Conservation (phyloP, 257 asterid genomes). For the Gardenia jasminoides region DNA sequence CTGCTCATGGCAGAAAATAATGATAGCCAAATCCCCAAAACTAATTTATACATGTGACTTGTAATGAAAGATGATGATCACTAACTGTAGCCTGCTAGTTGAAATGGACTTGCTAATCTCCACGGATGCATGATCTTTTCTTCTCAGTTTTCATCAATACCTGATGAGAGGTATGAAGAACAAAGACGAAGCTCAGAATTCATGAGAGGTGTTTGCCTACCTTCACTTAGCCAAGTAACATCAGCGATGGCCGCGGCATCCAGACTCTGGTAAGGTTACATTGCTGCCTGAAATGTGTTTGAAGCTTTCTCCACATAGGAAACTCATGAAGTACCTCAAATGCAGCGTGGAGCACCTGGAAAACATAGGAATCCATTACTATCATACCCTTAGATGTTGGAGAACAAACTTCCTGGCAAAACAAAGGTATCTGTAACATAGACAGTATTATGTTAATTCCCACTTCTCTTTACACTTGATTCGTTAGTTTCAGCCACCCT, state of each 20-base stretch:
- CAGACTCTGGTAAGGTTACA: constrained; percentile 55
- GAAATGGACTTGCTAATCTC: not conserved
- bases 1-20: not conserved
- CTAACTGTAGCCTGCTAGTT: not conserved
- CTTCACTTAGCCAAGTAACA: constrained; percentile 74
- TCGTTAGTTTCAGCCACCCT: too few species aligned
- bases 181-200: constrained; percentile 83
- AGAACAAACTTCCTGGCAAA: constrained; percentile 67
- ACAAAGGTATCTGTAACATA: constrained; percentile 45
- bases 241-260: constrained; percentile 85
- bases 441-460: not conserved
- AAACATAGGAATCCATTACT: constrained; percentile 85
- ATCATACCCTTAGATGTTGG: constrained; percentile 87
- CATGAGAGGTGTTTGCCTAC: constrained; percentile 81
- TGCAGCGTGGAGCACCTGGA: constrained; percentile 91
- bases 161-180: constrained; percentile 75
- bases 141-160: constrained; percentile 68
- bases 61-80: not conserved
- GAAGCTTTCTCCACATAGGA: not conserved
- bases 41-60: not conserved
- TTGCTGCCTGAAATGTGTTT: not conserved
- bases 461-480: too few species aligned
- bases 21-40: too few species aligned
- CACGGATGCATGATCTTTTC: not conserved
- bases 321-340: not conserved